phyloP scores from a whole-genome alignment of 805 yeast species.

The Blastobotrys americana region DNA sequence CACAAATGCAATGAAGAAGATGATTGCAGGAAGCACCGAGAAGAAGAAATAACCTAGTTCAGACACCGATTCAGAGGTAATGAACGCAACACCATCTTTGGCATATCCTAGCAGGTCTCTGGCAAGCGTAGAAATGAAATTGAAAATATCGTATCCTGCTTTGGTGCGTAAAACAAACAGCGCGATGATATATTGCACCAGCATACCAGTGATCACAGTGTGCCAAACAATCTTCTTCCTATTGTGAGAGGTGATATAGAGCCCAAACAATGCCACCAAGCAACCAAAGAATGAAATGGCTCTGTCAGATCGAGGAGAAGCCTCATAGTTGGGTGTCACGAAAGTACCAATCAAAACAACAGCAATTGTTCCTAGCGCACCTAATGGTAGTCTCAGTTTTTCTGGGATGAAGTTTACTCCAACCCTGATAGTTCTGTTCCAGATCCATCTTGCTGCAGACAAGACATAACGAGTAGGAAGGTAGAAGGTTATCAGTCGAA shows the following conservation, averaged over 20 bases:
- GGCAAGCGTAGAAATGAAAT: slow-evolving; percentile 52
- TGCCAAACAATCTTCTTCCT: slow-evolving; percentile 46
- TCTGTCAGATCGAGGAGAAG: slow-evolving; percentile 44
- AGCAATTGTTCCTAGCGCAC: slow-evolving; percentile 39
- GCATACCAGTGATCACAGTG: slow-evolving; percentile 52
- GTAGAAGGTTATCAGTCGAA: slow-evolving; percentile 46
- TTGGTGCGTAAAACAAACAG: slow-evolving; percentile 54
- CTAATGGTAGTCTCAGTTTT: slow-evolving; percentile 38
- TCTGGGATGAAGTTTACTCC: slow-evolving; percentile 34
- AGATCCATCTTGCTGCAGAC: slow-evolving; percentile 27
- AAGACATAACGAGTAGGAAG: slow-evolving; percentile 33
- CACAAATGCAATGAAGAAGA: slow-evolving; percentile 56
- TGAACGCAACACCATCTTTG: slow-evolving; percentile 53
- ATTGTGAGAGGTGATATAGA: slow-evolving; percentile 42
- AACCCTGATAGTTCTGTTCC: slow-evolving; percentile 25
- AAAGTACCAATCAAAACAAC: slow-evolving; percentile 50
- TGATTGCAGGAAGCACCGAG: slow-evolving; percentile 54
- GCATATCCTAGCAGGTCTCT: slow-evolving; percentile 52
- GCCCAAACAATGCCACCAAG: slow-evolving; percentile 38
- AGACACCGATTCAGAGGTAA: slow-evolving; percentile 39
- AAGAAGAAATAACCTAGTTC: slow-evolving; percentile 44
- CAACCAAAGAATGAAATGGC: slow-evolving; percentile 53
- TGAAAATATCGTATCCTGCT: slow-evolving; percentile 54
- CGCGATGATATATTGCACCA: slow-evolving; percentile 53
- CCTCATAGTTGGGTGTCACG: slow-evolving; percentile 39